Evolutionary conservation across 352 stramenopile species (phyloP).

Genomic region (Pilasporangium apinafurcum): DNA sequence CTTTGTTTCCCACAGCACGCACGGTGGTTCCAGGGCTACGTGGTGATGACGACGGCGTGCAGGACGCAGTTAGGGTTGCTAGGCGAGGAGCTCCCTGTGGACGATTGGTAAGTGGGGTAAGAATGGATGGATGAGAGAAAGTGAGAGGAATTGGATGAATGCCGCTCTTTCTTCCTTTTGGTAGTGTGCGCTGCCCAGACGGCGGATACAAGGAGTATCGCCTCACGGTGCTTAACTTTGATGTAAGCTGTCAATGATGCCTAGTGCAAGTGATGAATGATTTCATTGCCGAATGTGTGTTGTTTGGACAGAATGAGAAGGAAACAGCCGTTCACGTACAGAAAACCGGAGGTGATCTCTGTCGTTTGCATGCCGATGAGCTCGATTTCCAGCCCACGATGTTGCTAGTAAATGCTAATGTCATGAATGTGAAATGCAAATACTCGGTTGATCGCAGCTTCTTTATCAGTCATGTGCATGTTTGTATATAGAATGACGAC

Average conservation of each 20-base stretch:
- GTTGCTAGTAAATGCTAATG: conserved; percentile 29
- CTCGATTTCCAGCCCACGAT: conserved; percentile 31
- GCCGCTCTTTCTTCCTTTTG: neutral
- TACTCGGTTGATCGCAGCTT: neutral
- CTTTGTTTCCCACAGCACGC: conserved; percentile 50
- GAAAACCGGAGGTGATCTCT: conserved; percentile 60
- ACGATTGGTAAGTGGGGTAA: conserved; percentile 35
- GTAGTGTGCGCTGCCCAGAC: conserved; percentile 49
- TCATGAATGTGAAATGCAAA: too few relatives aligned
- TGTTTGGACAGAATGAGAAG: conserved; percentile 5
- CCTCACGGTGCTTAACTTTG: conserved; percentile 56
- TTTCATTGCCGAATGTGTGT: neutral
- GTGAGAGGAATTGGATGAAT: neutral
- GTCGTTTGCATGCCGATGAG: conserved; percentile 36
- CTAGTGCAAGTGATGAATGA: neutral
- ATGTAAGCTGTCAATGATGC: conserved; percentile 8
- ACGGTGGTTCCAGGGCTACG: conserved; percentile 65
- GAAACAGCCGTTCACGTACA: conserved; percentile 34
- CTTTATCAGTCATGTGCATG: neutral
- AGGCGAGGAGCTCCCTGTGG: conserved; percentile 51
- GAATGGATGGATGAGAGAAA: neutral
- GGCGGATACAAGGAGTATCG: conserved; percentile 61
- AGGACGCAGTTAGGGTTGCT: conserved; percentile 44
- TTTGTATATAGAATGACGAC: conserved; percentile 32
- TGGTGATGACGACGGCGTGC: conserved; percentile 28